Evolutionary conservation across 352 stramenopile species (phyloP).

Genomic region (Hyaloperonospora brassicae): DNA sequence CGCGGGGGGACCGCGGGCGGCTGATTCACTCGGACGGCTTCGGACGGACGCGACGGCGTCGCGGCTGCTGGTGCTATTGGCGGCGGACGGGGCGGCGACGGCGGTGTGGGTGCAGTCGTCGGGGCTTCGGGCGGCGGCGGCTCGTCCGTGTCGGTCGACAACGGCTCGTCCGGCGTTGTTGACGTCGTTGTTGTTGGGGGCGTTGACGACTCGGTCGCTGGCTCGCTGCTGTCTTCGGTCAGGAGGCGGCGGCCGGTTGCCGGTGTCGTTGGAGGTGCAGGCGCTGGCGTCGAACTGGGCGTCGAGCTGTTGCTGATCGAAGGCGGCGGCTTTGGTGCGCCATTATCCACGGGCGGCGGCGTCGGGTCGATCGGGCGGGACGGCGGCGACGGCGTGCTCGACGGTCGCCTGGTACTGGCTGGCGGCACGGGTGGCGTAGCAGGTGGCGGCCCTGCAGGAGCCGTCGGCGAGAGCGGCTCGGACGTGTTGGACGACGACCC

Average conservation of each 20-base stretch:
- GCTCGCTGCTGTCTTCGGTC: neutral
- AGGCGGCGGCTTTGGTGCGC: conserved; percentile 1
- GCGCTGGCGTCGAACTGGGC: conserved; percentile 17
- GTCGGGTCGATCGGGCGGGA: no score
- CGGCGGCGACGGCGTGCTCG: no score
- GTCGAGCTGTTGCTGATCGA: conserved; percentile 6
- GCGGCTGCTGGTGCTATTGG: no score
- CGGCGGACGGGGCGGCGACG: neutral
- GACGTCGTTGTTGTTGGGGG: neutral
- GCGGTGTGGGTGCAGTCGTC: neutral
- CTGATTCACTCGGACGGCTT: no score
- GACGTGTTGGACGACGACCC: no score
- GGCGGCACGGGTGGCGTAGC: no score
- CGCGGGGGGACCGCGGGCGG: no score
- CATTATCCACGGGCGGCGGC: neutral
- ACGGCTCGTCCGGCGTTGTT: neutral
- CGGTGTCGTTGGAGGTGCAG: conserved; percentile 7
- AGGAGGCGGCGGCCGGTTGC: neutral
- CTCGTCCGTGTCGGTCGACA: neutral
- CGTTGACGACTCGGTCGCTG: neutral
- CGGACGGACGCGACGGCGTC: no score
- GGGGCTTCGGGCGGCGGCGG: neutral
- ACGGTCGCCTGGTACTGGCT: no score
- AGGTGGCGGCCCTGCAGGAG: no score
- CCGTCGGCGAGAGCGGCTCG: no score